Conservation (phyloP, 345 rosid genomes). For the Balakata baccata region DNA sequence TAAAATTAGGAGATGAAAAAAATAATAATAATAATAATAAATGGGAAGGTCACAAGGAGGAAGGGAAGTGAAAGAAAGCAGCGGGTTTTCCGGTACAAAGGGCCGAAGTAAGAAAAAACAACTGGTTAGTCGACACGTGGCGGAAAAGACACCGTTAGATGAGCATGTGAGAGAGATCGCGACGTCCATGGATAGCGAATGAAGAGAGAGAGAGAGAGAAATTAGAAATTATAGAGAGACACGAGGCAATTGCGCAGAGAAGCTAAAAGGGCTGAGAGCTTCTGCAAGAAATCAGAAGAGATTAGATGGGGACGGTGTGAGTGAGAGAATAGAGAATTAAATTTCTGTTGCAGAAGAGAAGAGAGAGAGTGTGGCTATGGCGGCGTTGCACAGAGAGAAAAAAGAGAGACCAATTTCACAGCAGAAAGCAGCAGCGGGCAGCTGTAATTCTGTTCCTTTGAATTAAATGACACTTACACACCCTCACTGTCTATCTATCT, state of each 20-base stretch:
- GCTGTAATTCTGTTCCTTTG: constrained; percentile 34
- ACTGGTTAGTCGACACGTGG: constrained; percentile 35
- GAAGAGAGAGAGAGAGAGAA: constrained; percentile 18
- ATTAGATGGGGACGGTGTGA: neutral
- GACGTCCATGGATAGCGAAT: constrained; percentile 21
- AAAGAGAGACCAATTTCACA: too few species aligned
- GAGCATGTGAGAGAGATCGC: constrained; percentile 19
- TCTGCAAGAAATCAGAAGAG: constrained; percentile 28
- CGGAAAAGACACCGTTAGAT: constrained; percentile 19
- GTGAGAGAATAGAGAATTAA: constrained; percentile 31
- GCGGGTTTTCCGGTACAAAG: constrained; percentile 56
- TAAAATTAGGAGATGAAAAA: neutral
- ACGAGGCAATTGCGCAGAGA: constrained; percentile 32
- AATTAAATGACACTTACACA: constrained; percentile 18
- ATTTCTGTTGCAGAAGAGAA: constrained; percentile 37
- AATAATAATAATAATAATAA: neutral
- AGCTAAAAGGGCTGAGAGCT: neutral
- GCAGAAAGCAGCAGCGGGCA: constrained; percentile 11
- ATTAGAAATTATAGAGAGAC: constrained; percentile 18
- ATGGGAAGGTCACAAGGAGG: too few species aligned
- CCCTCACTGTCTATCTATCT: too few species aligned
- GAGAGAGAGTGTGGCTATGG: constrained; percentile 42
- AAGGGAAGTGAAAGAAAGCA: constrained; percentile 21
- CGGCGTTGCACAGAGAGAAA: constrained; percentile 64
- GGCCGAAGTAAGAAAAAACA: constrained; percentile 6